Base-by-base conservation (phyloP, 2,329 filamentous ascomycete genomes). In the Alternaria postmessia region DNA sequence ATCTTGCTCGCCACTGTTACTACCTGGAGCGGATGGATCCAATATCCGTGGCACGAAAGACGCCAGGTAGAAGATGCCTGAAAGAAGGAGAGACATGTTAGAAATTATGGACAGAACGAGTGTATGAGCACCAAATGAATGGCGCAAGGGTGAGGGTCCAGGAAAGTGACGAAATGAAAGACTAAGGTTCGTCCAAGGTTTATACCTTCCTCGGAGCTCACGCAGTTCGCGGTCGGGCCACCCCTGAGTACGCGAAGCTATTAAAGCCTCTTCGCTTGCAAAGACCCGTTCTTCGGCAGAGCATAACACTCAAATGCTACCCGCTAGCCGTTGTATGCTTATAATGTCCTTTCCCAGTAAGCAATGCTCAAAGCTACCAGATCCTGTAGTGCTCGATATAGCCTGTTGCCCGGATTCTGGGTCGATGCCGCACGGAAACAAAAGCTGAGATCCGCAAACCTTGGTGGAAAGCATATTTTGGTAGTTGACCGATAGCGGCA, bases 31-130 rank as follows among this genome's bases (percentile, higher is more conserved):
- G n/a, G 42, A 24, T 16, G 56, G 43, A 16, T 43, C 11, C 5
- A 59, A 18, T 7, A 62, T 52, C 12, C 62, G 58, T 11, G 66
- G 64, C 38, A 71, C 53, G 38, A 69, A 68, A 26, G 64, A 66
- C 14, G 61, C 66, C 14, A 65, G 53, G 32, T 66, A 67, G 22
- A 66, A 56, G 14, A 57, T 22, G 42, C 59, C 48, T 32, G 57
- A 60, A 16, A 65, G 44, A 14, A 65, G 46, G 20, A 57, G 46
- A 28, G 58, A 34, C 65, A 69, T 68, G 26, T 36, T 59, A 28
- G 26, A 43, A 49, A 51, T 36, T 38, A 46, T 44, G 34, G 11
- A 41, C 48, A 30, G 18, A 55, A 53, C 3, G 48, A 57, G 28
- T 36, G 53, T 46, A n/a, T 43, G 44, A 52, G 48, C 11, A 47